phyloP scores from a whole-genome alignment of 2,329 filamentous ascomycete genomes.

The Penicillium paneum region DNA sequence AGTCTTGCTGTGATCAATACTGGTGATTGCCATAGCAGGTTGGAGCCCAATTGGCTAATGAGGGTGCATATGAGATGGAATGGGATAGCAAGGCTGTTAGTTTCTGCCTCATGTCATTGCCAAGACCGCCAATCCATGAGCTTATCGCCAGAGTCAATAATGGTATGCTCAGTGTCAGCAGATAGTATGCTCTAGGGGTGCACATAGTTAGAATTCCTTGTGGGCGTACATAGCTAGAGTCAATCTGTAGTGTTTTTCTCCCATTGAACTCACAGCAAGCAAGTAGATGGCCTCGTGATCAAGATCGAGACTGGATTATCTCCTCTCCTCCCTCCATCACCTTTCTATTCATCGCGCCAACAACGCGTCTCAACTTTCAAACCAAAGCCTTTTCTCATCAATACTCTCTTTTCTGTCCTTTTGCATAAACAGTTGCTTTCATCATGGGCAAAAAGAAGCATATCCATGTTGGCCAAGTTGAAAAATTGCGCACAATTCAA shows the following conservation, averaged over 20 bases:
- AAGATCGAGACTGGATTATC: background rate
- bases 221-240: background rate
- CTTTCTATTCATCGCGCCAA: background rate
- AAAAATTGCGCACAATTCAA: background rate
- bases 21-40: too few relatives aligned
- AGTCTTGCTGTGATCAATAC: background rate
- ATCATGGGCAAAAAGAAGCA: background rate
- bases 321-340: background rate
- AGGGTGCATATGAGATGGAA: background rate
- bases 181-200: background rate
- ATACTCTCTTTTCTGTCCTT: too few relatives aligned
- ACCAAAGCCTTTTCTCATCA: background rate
- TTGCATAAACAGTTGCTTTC: background rate
- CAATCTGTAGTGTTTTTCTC: background rate
- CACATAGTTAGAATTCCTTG: background rate
- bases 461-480: background rate
- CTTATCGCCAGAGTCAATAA: background rate
- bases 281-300: background rate
- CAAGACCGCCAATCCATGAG: background rate
- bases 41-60: background rate
- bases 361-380: background rate
- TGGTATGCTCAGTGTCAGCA: too few relatives aligned
- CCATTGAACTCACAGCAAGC: background rate
- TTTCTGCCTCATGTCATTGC: background rate
- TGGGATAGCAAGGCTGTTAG: background rate